Evolutionary conservation across 176 grass and related monocot genomes (phyloP).

Genomic region (Musa schizocarpa): DNA sequence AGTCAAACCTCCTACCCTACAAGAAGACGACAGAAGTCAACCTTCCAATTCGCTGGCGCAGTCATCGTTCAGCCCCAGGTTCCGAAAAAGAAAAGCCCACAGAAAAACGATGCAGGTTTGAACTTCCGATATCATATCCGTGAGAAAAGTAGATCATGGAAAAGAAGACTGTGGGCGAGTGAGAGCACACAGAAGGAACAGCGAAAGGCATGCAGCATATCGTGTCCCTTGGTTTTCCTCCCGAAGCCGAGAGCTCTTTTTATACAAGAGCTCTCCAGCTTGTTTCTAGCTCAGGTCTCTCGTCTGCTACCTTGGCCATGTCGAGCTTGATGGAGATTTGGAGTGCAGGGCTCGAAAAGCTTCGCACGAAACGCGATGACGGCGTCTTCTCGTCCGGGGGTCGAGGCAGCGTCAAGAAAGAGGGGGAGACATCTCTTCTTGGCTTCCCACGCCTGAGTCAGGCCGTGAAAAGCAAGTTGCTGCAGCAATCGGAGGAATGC

Average conservation of each 20-base stretch:
- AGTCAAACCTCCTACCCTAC: no score
- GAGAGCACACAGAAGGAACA: no score
- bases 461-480: slow-evolving; percentile 2
- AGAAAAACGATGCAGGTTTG: background rate
- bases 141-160: background rate
- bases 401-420: background rate
- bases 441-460: background rate
- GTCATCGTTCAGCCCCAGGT: background rate
- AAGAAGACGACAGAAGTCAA: no score
- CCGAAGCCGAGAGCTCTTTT: no score
- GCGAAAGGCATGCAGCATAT: no score
- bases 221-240: background rate
- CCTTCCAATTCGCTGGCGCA: background rate
- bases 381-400: slow-evolving; percentile 14
- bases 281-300: background rate
- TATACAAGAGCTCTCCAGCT: background rate
- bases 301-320: slow-evolving; percentile 19
- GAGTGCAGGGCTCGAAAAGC: slow-evolving; percentile 42
- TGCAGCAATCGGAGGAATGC: background rate
- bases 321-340: slow-evolving; percentile 70
- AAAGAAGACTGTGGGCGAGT: no score
- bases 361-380: slow-evolving; percentile 11
- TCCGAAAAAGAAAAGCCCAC: background rate
- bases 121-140: background rate
- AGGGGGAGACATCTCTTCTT: background rate